Percentiles rank a stretch among this genome's conserved stretches.
Evolutionary conservation across 1,139 yeast genomes (phyloP).

Genomic region (Yamadazyma friedrichii): DNA sequence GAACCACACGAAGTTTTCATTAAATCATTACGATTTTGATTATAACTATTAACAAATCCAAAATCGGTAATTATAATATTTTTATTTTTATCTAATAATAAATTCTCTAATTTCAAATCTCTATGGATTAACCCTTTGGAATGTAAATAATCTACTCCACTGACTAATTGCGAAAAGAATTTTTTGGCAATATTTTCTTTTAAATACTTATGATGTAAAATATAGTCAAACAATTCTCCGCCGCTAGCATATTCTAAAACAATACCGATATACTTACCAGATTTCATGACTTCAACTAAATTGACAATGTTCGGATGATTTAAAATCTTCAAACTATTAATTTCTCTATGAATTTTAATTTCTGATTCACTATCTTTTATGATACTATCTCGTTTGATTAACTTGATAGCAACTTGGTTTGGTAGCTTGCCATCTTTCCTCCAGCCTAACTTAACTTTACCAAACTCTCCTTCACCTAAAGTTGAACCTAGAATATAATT

Average conservation of each 20-base stretch:
- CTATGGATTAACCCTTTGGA: slow-evolving; percentile 80
- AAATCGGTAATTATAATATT: slow-evolving; percentile 80
- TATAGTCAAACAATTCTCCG: slow-evolving; percentile 94
- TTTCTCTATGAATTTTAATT: slow-evolving; percentile 87
- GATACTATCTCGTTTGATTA: slow-evolving; percentile 82
- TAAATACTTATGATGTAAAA: slow-evolving; percentile 78
- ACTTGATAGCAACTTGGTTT: slow-evolving; percentile 89
- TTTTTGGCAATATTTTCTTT: slow-evolving; percentile 86
- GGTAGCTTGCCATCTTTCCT: slow-evolving; percentile 75
- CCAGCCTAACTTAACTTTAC: slow-evolving; percentile 98
- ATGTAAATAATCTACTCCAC: slow-evolving; percentile 92
- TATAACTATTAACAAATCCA: slow-evolving; percentile 90
- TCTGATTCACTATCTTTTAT: slow-evolving; percentile 84
- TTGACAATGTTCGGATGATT: slow-evolving; percentile 89
- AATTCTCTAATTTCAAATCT: slow-evolving; percentile 71
- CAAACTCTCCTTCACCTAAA: slow-evolving; percentile 97
- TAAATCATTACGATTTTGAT: slow-evolving; percentile 57
- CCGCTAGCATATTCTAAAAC: slow-evolving; percentile 96
- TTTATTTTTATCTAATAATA: slow-evolving; percentile 74
- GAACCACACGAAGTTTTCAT: slow-evolving; percentile 98
- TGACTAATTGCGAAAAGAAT: slow-evolving; percentile 86
- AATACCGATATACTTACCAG: slow-evolving; percentile 93
- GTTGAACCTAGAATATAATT: slow-evolving; percentile 88
- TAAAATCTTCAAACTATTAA: slow-evolving; percentile 80
- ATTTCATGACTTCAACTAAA: slow-evolving; percentile 88